Evolutionary conservation across 371 early-diverging fungal species (phyloP), one percentile per base, ranked within the genome.

Genomic region (Mortierella sp.): DNA sequence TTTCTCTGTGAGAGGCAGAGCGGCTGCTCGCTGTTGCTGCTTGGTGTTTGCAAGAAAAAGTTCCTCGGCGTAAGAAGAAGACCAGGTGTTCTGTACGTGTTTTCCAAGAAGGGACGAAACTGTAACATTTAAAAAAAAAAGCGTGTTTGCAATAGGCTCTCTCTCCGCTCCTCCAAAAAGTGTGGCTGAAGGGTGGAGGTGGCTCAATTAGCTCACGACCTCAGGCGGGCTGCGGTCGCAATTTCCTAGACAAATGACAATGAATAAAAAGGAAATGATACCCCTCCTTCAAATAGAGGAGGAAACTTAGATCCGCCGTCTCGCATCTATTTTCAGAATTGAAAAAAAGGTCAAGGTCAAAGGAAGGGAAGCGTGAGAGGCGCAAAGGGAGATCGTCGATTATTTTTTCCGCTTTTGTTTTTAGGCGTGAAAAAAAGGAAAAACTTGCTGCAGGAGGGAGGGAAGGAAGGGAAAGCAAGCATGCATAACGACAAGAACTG

Each of bases 141-240:
- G 34, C 21, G 9, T 61, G 61, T 34, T 61, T 16, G 19, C 37
- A 19, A 61, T 61, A 61, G 61, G 61, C 61, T 61, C 61, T 2
- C 57, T 19, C 6, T 31, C 3, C 61, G 31, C 34, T 31, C 14
- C 14, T 14, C 54, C 54, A n/a, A 54, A 54, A 54, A 34, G 34
- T 61, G 61, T 61, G 61, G 61, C 61, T 61, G 61, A 61, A 61
- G 61, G 37, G 61, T 0, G 59, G 59, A 31, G 31, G 16, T 14
- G 11, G 16, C 16, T 50, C 50, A 50, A 50, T 50, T 50, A 16
- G 50, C 50, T 16, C 13, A 16, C 0, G 3, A 50, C 46, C 46
- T 5, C 14, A 31, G 4, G 28, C 59, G 28, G 59, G 59, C 59
- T 59, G 59, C 59, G 59, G 59, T 6, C 59, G 59, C 59, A 46